Base-by-base conservation (phyloP, 1,139 yeast species). In the Candida tunisiensis region DNA sequence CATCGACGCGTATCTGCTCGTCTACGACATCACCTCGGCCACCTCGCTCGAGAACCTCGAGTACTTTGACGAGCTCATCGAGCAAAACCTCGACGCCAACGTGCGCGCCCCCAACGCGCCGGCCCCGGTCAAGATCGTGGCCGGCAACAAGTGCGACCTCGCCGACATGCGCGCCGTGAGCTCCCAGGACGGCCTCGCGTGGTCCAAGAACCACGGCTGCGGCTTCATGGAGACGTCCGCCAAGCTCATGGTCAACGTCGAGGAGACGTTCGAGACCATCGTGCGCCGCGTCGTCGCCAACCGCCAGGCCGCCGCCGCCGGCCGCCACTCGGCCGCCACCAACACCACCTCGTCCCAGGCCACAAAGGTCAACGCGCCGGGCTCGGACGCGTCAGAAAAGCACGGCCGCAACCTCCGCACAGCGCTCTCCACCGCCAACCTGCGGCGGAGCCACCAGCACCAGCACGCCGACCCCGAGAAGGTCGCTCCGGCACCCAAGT, bases 171-270 rank as follows among this genome's bases (percentile, higher is more conserved):
- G 94, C 39, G 80, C 79, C 44, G 92, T 85, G 12, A 66, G 92
- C 2, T 57, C 64, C 14, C 94, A 83, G 41, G 83, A 75, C 39
- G 88, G 82, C 30, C 83, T 74, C 46, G 59, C 60, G 33, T 78
- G 75, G 42, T 79, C 92, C 15, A 68, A 19, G 53, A 77, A 37
- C 80, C 80, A 80, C 43, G 67, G 65, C 28, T 58, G 80, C 39
- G 83, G 80, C 6, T 82, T 75, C 49, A 72, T 88, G 49, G 98
- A 88, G 48, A 88, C 98, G 3, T 77, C 93, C 36, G 91, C 96
- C 17, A 88, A 85, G 53, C 88, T 85, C 27, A 94, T 94, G 25
- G 79, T 83, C 49, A 88, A 88, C 44, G 94, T 88, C 29, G 85
- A 88, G 54, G 66, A 72, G 31, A 57, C 88, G 39, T 88, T 88